Evolutionary conservation across 2,329 filamentous ascomycete genomes (phyloP).

Genomic region (Venturia pyrina): DNA sequence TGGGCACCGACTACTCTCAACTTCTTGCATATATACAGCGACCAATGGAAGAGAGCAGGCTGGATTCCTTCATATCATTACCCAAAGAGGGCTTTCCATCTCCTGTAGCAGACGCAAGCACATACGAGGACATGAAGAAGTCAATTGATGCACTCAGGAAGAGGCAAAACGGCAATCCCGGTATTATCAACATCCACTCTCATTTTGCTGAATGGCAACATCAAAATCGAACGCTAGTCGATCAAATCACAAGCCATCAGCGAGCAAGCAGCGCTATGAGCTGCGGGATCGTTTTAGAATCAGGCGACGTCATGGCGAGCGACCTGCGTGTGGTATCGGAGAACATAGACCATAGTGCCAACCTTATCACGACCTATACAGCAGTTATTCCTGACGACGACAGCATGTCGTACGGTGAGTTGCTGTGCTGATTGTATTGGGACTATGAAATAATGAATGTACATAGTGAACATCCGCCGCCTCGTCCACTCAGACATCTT

Average conservation of each 20-base stretch:
- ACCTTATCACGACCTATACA: slow-evolving; percentile 25
- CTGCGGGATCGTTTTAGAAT: slow-evolving; percentile 47
- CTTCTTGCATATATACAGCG: slow-evolving; percentile 70
- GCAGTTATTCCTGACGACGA: slow-evolving; percentile 2
- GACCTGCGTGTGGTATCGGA: slow-evolving; percentile 51
- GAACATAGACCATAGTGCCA: slow-evolving; percentile 18
- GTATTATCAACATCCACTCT: slow-evolving; percentile 6
- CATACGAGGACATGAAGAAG: slow-evolving; percentile 9
- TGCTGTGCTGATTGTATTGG: background rate
- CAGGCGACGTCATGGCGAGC: slow-evolving; percentile 26
- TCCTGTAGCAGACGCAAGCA: slow-evolving; percentile 12
- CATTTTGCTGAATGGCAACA: slow-evolving; percentile 11
- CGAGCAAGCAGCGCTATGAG: slow-evolving; percentile 52
- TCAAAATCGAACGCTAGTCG: slow-evolving; percentile 16
- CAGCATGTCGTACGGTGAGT: background rate
- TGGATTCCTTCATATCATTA: slow-evolving; percentile 50
- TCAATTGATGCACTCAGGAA: slow-evolving; percentile 1
- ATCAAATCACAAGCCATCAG: slow-evolving; percentile 34
- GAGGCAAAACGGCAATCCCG: background rate
- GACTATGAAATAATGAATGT: background rate
- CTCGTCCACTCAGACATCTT: slow-evolving; percentile 28
- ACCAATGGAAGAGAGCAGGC: slow-evolving; percentile 55
- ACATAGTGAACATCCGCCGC: slow-evolving; percentile 22
- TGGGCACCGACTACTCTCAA: slow-evolving; percentile 60
- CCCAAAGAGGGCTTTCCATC: slow-evolving; percentile 19